Conservation (phyloP, 176 grass and related monocot genomes). For the Canna indica region DNA sequence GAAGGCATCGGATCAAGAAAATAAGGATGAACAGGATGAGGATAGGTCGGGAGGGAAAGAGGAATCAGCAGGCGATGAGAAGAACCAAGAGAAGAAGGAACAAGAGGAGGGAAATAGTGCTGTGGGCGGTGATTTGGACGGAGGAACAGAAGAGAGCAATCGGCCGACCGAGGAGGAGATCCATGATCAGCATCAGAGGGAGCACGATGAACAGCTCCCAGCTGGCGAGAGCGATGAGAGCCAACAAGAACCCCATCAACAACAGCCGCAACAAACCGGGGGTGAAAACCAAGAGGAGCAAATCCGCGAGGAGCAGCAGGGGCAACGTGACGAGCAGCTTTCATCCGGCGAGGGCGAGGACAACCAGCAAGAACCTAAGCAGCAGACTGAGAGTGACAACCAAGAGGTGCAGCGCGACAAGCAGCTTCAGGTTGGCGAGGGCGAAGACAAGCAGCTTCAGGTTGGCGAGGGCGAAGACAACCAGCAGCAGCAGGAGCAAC, state of each 20-base stretch:
- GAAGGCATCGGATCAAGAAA: constrained; percentile 7
- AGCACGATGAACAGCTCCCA: constrained; percentile 32
- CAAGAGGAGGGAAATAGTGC: constrained; percentile 42
- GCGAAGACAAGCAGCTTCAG: constrained; percentile 9
- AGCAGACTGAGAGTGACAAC: background rate
- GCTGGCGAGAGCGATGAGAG: background rate
- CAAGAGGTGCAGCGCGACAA: background rate
- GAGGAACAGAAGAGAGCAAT: constrained; percentile 59
- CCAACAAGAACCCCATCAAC: background rate
- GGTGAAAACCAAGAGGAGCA: background rate
- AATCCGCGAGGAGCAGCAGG: background rate
- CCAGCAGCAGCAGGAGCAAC: background rate
- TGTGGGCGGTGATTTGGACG: constrained; percentile 28
- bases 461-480: constrained; percentile 17
- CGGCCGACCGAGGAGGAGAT: constrained; percentile 39
- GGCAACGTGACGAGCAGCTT: background rate
- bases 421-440: background rate
- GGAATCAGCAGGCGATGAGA: constrained; percentile 10
- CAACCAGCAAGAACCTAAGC: constrained; percentile 10
- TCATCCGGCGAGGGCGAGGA: constrained; percentile 1
- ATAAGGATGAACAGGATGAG: background rate
- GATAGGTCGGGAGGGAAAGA: background rate
- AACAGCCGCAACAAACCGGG: background rate
- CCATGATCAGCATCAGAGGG: constrained; percentile 40
- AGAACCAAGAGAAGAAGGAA: constrained; percentile 15